Evolutionary conservation across 2,329 filamentous ascomycete genomes (phyloP), one percentile per base, ranked within the genome.

Genomic region (Hypomyces perniciosus): DNA sequence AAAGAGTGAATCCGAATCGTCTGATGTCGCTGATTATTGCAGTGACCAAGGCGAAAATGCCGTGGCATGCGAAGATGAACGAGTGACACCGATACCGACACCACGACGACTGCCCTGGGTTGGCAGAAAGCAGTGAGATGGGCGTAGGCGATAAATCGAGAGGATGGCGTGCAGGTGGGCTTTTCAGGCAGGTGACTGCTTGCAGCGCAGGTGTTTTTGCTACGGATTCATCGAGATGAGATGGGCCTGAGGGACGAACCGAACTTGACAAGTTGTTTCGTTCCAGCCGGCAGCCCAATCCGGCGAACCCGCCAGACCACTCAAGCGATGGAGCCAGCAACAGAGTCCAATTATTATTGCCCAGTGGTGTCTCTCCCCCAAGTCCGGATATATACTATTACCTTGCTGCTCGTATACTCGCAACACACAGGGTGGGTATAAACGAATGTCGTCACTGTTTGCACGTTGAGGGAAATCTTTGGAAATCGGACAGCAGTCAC

Each of bases 221-320:
- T 52, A 52, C 37, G 45, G 40, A 20, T 48, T 48, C 50, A 44
- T 52, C 50, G 38, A 29, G 34, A 45, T 48, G 50, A 44, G 50
- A 48, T 44, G 20, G 45, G 44, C 45, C 38, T 40, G 39, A 40
- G 45, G 26, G 33, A 49, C 13, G 20, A 26, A n/a, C 20, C n/a
- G 20, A 20, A 49, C 37, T 44, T 26, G 34, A 40, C 29, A 44
- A 44, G 50, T 43, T 8, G 29, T 33, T 39, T 27, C 20, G 51
- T 34, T 50, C 29, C 51, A 42, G 42, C 30, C 46, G 26, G 9
- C 46, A 41, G 37, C 35, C 44, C 41, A 13, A 39, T 48, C 31
- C 44, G 31, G 42, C 35, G 41, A 44, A 44, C 43, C 41, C 50
- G 33, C 39, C 30, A 52, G 12, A 12, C 27, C 13, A 42, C 13